These are phyloP conservation scores for Pisolithus thermaeus DNA, from an alignment of 1,284 basidiomycete species.

Conservation along the genomic window DNA sequence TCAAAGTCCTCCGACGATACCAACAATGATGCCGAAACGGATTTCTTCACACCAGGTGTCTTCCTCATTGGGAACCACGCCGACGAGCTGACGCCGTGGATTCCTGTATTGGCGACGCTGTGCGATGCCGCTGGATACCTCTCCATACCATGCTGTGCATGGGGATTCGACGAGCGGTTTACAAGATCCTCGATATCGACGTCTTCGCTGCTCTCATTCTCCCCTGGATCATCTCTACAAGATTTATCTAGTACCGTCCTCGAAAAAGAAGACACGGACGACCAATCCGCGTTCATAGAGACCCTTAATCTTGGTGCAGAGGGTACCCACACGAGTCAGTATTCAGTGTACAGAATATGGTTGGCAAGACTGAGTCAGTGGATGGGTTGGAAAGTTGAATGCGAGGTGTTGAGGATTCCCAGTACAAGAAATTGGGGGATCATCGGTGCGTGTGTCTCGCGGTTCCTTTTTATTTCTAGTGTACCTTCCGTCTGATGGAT, in stretches of 20 bases:
- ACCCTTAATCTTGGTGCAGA: conserved; percentile 55
- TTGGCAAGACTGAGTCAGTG: conserved; percentile 61
- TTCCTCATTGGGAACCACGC: conserved; percentile 96
- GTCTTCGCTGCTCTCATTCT: background rate
- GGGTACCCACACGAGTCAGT: conserved; percentile 54
- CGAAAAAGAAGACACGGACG: conserved; percentile 1
- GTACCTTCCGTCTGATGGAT: background rate
- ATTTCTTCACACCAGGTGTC: conserved; percentile 29
- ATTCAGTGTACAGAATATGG: conserved; percentile 81
- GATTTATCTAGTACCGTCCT: background rate
- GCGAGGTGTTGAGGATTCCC: conserved; percentile 84
- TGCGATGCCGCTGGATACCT: conserved; percentile 66
- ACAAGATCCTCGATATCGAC: conserved; percentile 34
- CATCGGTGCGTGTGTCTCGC: conserved; percentile 52
- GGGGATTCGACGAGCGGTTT: conserved; percentile 66
- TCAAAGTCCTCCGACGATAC: conserved; percentile 3
- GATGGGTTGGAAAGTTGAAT: conserved; percentile 85
- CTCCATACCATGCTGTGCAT: conserved; percentile 89
- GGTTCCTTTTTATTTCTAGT: background rate
- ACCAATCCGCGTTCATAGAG: conserved; percentile 38
- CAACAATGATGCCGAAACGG: background rate
- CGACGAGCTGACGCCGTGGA: conserved; percentile 92
- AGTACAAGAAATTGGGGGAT: conserved; percentile 92
- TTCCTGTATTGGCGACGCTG: conserved; percentile 68
- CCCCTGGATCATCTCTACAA: background rate